Conservation (phyloP, 495 filamentous ascomycete genomes). For the Talaromyces wortmannii region DNA sequence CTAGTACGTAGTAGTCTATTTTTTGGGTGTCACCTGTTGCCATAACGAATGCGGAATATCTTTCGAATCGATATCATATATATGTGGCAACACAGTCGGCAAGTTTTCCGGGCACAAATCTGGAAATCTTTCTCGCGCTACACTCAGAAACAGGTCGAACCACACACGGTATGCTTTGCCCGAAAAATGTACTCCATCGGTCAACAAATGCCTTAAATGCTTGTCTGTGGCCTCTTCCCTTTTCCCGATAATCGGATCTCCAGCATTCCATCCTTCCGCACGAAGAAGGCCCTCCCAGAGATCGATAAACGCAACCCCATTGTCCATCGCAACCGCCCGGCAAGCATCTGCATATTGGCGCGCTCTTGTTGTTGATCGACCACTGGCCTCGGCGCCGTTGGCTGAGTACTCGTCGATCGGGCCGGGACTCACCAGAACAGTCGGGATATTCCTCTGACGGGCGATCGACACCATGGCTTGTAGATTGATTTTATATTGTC, state of each 20-base stretch:
- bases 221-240: constrained; percentile 36
- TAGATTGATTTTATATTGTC: constrained; percentile 64
- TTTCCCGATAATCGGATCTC: constrained; percentile 43
- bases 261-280: constrained; percentile 55
- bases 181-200: constrained; percentile 37
- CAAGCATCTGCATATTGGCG: constrained; percentile 59
- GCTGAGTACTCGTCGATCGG: constrained; percentile 71
- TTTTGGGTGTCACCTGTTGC: neutral
- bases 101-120: neutral
- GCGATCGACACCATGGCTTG: constrained; percentile 42
- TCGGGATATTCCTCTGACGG: constrained; percentile 56
- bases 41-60: neutral
- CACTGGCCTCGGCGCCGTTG: constrained; percentile 18
- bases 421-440: constrained; percentile 71
- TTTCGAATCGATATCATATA: neutral
- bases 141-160: neutral
- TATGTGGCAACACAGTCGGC: neutral
- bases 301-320: constrained; percentile 61
- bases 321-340: constrained; percentile 52
- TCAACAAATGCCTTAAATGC: constrained; percentile 41
- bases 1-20: too few relatives aligned
- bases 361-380: constrained; percentile 48
- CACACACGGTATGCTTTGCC: neutral
- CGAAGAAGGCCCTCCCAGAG: constrained; percentile 67
- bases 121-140: neutral